Evolutionary conservation across 2,329 filamentous ascomycete species (phyloP).

Genomic region (Tolypocladium tundrense): DNA sequence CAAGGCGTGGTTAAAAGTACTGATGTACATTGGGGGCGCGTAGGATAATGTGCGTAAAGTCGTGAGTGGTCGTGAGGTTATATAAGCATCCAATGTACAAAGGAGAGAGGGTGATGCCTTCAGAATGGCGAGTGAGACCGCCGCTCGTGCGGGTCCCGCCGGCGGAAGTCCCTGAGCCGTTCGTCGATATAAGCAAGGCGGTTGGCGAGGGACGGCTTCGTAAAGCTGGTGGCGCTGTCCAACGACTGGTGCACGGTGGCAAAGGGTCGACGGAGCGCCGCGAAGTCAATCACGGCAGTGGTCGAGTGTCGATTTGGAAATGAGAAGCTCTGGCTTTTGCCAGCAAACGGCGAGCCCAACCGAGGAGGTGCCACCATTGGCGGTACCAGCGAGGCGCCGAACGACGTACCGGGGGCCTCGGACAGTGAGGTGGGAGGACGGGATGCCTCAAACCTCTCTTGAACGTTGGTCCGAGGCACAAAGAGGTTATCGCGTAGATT

Average conservation of each 20-base stretch:
- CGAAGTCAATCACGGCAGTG: slow-evolving; percentile 32
- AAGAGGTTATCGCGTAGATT: slow-evolving; percentile 26
- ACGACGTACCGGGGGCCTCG: not conserved
- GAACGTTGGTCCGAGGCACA: slow-evolving; percentile 30
- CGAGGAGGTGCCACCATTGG: slow-evolving; percentile 31
- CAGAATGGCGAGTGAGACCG: slow-evolving; percentile 41
- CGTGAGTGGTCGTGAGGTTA: slow-evolving; percentile 7
- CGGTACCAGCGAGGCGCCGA: slow-evolving; percentile 9
- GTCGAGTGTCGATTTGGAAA: slow-evolving; percentile 49
- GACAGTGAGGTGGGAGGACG: slow-evolving; percentile 6
- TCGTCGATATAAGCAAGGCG: slow-evolving; percentile 49
- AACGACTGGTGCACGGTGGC: slow-evolving; percentile 44
- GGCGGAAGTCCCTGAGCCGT: slow-evolving; percentile 43
- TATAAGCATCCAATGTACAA: slow-evolving; percentile 9
- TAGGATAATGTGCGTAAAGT: not conserved
- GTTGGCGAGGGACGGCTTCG: slow-evolving; percentile 34
- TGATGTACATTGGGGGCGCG: not conserved
- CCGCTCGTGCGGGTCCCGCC: slow-evolving; percentile 27
- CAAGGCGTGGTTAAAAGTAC: not conserved
- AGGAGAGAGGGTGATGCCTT: slow-evolving; percentile 5
- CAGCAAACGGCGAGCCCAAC: slow-evolving; percentile 50
- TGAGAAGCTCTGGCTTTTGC: slow-evolving; percentile 41
- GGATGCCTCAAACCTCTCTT: slow-evolving; percentile 27
- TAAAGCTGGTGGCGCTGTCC: slow-evolving; percentile 21
- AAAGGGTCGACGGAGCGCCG: slow-evolving; percentile 39